These are phyloP conservation scores for Pisolithus tinctorius DNA, from an alignment of 768 basidiomycete species.

Conservation along the genomic window DNA sequence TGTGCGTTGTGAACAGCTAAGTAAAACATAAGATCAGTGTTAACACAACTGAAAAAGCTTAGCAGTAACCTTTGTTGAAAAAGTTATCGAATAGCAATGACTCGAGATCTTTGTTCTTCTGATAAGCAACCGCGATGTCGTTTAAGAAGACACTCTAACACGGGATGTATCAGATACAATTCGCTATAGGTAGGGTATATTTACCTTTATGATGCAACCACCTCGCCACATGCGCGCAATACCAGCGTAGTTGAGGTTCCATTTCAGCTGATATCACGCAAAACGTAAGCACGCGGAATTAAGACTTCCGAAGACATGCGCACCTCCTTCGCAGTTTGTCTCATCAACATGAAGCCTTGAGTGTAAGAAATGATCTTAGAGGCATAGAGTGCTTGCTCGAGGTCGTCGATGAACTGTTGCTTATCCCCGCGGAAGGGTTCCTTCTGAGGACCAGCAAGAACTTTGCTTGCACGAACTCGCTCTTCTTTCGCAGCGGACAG, in stretches of 20 bases:
- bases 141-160: conserved; percentile 82
- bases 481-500: conserved; percentile 96
- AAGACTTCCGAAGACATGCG: conserved; percentile 6
- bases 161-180: conserved; percentile 5
- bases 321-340: conserved; percentile 93
- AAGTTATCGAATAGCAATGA: conserved; percentile 94
- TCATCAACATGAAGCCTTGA: conserved; percentile 99
- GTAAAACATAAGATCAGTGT: neutral
- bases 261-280: conserved; percentile 44
- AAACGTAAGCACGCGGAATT: conserved; percentile 5
- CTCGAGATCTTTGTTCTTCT: conserved; percentile 78
- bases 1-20: conserved; percentile 88
- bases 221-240: conserved; percentile 99
- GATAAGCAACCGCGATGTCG: conserved; percentile 88
- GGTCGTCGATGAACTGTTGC: conserved; percentile 97
- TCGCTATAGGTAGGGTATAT: conserved; percentile 14
- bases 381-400: conserved; percentile 98
- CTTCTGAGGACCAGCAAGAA: conserved; percentile 83
- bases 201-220: conserved; percentile 96
- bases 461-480: conserved; percentile 88
- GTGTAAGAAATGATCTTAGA: conserved; percentile 99
- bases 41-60: neutral
- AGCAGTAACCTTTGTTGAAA: conserved; percentile 77
- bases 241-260: conserved; percentile 96
- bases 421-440: conserved; percentile 97